Base-by-base conservation (phyloP, 225 moss, liverwort and hornwort species). In the Pseudoscleropodium purum region DNA sequence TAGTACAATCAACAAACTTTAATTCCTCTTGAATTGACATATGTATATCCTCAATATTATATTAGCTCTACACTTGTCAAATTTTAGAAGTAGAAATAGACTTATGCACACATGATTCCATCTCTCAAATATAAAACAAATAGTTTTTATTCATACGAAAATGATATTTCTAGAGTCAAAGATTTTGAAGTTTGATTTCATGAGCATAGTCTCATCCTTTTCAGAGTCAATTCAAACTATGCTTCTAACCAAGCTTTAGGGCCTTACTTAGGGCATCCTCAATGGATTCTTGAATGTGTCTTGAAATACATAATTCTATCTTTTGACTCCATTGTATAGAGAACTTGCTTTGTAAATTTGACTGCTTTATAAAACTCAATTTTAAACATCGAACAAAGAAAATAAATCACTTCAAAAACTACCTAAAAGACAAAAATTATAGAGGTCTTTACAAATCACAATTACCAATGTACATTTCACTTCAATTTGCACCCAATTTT, bases 161-260 rank as follows among this genome's bases (percentile, higher is more conserved):
- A 19, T 11, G 2, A 47, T 26, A 6, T 30, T 30, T 29, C 15
- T 43, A 9, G 17, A 30, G 0, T 19, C 1, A 31, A 30, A 11
- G 31, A 30, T 75, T 75, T 31, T 29, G 2, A 47, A 45, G 11
- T 47, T 47, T 47, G 75, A 30, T 75, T 47, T 47, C 6, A 31
- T 75, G 4, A 18, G 11, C 0, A 31, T 18, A 18, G 19, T 6
- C 2, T 4, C 0, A 0, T 47, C 2, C 0, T 30, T 45, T 45
- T 43, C 2, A 45, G 15, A 15, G 2, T 9, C 43, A 73, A 73
- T 29, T 73, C 0, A 29, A 73, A 45, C 16, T 5, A 16, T 17
- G 29, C 9, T 73, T 45, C 2, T 16, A 73, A 43, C 9, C 10
- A 29, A 45, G 2, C 15, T 4, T 21, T 12, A 21, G 49, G 49